Conservation (phyloP, 805 yeast genomes). For the Blastobotrys terrestris region DNA sequence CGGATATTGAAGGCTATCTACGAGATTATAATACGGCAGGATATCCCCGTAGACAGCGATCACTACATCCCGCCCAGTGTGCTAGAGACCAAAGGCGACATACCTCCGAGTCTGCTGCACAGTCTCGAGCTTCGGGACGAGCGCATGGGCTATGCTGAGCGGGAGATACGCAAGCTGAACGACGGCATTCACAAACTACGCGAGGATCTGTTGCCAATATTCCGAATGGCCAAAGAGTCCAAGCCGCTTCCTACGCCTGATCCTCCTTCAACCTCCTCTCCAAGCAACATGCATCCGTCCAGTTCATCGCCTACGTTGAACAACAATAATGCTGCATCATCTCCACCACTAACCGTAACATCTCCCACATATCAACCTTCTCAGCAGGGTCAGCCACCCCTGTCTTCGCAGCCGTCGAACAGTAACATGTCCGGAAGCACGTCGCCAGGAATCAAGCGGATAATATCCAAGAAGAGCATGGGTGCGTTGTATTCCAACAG, state of each 20-base stretch:
- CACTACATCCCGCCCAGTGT: slow-evolving; percentile 31
- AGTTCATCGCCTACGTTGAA: slow-evolving; percentile 6
- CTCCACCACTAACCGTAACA: slow-evolving; percentile 1
- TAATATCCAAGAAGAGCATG: slow-evolving; percentile 4
- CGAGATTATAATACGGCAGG: slow-evolving; percentile 36
- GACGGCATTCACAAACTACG: slow-evolving; percentile 53
- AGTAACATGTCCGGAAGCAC: not conserved
- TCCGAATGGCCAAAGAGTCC: slow-evolving; percentile 53
- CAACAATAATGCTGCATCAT: not conserved
- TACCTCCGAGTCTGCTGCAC: slow-evolving; percentile 8
- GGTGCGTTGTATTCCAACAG: not conserved
- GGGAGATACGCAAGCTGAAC: slow-evolving; percentile 37
- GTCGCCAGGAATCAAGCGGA: slow-evolving; percentile 4
- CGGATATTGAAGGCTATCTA: slow-evolving; percentile 54
- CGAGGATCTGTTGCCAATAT: slow-evolving; percentile 59
- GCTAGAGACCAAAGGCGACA: slow-evolving; percentile 13
- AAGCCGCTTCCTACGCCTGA: slow-evolving; percentile 62
- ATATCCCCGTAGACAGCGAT: slow-evolving; percentile 16
- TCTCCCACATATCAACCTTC: slow-evolving; percentile 10
- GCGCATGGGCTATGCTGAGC: slow-evolving; percentile 29
- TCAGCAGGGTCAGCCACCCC: slow-evolving; percentile 1
- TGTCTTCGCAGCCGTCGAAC: slow-evolving; percentile 1
- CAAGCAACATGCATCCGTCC: slow-evolving; percentile 14
- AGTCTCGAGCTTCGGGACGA: slow-evolving; percentile 26
- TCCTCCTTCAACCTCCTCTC: slow-evolving; percentile 26